Conservation (phyloP, 495 filamentous ascomycete genomes). For the Cercophora samala region DNA sequence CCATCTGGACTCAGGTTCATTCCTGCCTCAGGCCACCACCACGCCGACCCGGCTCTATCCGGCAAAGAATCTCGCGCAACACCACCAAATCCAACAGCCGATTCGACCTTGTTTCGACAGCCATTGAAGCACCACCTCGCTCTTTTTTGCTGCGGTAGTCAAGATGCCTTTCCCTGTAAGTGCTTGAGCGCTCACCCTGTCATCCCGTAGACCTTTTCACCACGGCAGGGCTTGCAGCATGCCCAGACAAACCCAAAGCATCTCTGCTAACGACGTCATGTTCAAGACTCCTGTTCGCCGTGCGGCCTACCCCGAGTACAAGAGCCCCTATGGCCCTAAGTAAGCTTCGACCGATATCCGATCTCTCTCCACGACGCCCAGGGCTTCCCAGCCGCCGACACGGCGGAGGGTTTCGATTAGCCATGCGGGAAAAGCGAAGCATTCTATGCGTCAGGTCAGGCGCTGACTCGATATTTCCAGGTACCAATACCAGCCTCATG, state of each 20-base stretch:
- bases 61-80: conserved; percentile 38
- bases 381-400: neutral
- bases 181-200: neutral
- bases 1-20: neutral
- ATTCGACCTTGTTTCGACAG: conserved; percentile 21
- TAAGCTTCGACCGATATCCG: conserved; percentile 34
- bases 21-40: conserved; percentile 12
- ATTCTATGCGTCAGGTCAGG: neutral
- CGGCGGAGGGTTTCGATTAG: neutral
- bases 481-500: conserved; percentile 47
- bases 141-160: conserved; percentile 19
- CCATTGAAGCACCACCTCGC: conserved; percentile 36
- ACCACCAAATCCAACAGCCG: conserved; percentile 19
- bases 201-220: neutral
- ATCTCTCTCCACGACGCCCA: neutral
- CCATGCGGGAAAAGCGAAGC: neutral
- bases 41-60: conserved; percentile 31
- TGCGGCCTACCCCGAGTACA: conserved; percentile 38
- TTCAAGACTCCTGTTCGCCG: conserved; percentile 38
- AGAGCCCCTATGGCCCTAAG: conserved; percentile 52
- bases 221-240: neutral
- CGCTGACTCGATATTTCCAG: conserved; percentile 36
- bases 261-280: conserved; percentile 25
- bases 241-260: neutral
- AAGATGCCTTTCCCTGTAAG: conserved; percentile 47